Evolutionary conservation across 2,329 filamentous ascomycete genomes (phyloP), one percentile per base, ranked within the genome.

Genomic region (Tricladium varicosporioides): DNA sequence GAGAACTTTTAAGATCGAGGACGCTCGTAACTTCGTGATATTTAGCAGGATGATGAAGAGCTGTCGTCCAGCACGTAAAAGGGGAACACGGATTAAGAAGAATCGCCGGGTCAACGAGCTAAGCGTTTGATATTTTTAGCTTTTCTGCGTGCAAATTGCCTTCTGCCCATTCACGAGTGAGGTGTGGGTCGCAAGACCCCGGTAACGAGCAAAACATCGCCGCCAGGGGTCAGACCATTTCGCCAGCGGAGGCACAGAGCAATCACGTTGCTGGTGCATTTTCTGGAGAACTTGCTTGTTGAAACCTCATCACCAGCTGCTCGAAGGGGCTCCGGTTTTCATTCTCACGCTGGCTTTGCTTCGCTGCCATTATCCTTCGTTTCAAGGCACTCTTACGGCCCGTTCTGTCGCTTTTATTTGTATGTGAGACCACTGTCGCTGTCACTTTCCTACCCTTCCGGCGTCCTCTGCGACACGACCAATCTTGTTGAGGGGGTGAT

Each of bases 361-460:
- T 47, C 51, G 15, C 31, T 40, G 19, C 52, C 48, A 54, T 58
- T 53, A 55, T 51, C 57, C 51, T 47, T 62, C 60, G 60, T 57
- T 62, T 56, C n/a, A 19, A 51, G 42, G 54, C 57, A 57, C 48
- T 55, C 14, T 40, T 40, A 43, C 56, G 51, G 55, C 53, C 59
- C 33, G 44, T 59, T 33, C 59, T 47, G 44, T 61, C 54, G 56
- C 56, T 61, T 50, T 42, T 59, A 27, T 33, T 53, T 53, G 4
- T 56, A 52, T 45, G 57, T 52, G 53, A 56, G 54, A 57, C 51
- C 19, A 50, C 40, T 9, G 32, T 46, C 40, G 16, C 48, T 36
- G 31, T 53, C 31, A 14, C 43, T 52, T 52, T 14, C 16, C 33
- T 32, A 16, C 15, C 32, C n/a, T 36, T 48, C 27, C 42, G 32